A percentile compares a stretch with the other conserved stretches of the same genome.
These are phyloP conservation scores for Cymbopogon citratus DNA, from an alignment of 176 grass and related monocot species.

Conservation along the genomic window DNA sequence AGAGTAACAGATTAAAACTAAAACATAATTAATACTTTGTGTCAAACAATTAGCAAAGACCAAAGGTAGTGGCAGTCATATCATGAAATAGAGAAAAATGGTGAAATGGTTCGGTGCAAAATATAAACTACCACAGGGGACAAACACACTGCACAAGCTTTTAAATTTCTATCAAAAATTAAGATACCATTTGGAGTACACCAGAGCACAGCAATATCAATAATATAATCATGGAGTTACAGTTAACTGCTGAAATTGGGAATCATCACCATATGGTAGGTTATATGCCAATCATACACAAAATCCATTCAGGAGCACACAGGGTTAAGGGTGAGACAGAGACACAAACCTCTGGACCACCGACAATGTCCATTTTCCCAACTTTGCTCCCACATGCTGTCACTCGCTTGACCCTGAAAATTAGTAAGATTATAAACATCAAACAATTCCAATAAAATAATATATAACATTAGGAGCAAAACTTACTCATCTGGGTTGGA, in stretches of 20 bases:
- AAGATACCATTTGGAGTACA: background rate
- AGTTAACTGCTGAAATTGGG: background rate
- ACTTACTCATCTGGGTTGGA: constrained; percentile 82
- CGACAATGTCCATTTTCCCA: constrained; percentile 75
- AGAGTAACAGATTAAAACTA: background rate
- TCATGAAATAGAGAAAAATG: background rate
- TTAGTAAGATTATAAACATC: constrained; percentile 13
- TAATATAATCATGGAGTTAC: background rate
- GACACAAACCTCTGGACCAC: constrained; percentile 77
- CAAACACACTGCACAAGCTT: background rate
- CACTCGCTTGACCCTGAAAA: constrained; percentile 73
- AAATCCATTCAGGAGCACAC: background rate
- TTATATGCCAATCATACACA: background rate
- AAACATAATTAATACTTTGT: background rate
- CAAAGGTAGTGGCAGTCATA: background rate
- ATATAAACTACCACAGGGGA: background rate
- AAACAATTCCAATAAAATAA: constrained; percentile 4
- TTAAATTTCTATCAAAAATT: background rate
- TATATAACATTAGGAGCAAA: background rate
- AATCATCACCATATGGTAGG: background rate
- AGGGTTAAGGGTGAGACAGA: constrained; percentile 8
- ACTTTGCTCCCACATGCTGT: constrained; percentile 78
- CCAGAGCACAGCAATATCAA: background rate
- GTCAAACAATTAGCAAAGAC: background rate
- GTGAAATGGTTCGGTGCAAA: background rate